Evolutionary conservation across 257 asterid genomes (phyloP), one percentile per base, ranked within the genome.

Genomic region (Solanum paucissectum): DNA sequence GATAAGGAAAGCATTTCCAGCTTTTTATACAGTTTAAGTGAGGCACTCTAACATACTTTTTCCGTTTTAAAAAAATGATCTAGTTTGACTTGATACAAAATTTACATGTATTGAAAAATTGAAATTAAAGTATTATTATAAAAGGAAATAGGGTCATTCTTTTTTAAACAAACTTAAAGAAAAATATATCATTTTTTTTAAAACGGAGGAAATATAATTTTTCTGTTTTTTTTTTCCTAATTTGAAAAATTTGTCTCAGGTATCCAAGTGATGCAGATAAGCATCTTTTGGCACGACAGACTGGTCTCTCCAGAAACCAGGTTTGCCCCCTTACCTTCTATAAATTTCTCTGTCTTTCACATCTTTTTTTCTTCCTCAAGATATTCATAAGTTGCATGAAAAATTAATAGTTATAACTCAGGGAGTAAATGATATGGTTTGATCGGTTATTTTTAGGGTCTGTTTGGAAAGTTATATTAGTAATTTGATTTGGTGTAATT

Each of bases 211-310:
- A 46, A 46, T 94, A 85, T 91, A 91, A 90, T 93, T 93, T 89
- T 89, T 93, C 82, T 94, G 89, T 79, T 2, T 8, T 91, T 91
- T 94, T 91, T 94, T 93, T 94, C 4, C 9, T 14, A 16, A 16
- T 69, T 29, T 12, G 8, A 60, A 62, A 62, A n/a, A 2, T 4
- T 62, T 62, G 3, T 94, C 94, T 94, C 98, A 97, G 99, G 97
- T 97, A 97, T 89, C 99, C 99, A 91, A 96, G 98, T 93, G 99
- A 97, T 89, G 99, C 99, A 83, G 99, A 97, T 95, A 97, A 97
- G 93, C 98, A 95, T 91, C 98, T 97, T 87, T 91, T 97, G 92
- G 95, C 99, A 83, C 91, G 99, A 90, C 99, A 97, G 98, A 96
- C 99, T 76, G 98, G 99, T 89, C 94, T 97, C 60, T 97, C 99